Percentiles rank a stretch among this genome's conserved stretches.
These are phyloP conservation scores for Backusella tarrabulga DNA, from an alignment of 192 early-diverging fungal genomes.

Conservation along the genomic window DNA sequence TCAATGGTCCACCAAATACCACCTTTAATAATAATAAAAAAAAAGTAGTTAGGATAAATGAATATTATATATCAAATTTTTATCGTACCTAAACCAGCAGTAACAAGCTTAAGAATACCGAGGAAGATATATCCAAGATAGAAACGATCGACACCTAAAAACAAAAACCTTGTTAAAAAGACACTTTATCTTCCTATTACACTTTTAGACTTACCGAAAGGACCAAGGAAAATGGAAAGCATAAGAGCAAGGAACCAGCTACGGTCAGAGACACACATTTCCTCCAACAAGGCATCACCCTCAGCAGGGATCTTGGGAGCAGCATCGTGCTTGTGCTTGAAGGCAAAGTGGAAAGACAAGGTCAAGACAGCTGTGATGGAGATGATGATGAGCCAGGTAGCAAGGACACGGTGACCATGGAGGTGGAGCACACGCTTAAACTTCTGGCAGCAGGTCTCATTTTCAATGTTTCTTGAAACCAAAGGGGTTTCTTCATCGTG, in stretches of 20 bases:
- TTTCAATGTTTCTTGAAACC: constrained; percentile 5
- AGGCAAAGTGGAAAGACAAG: constrained; percentile 25
- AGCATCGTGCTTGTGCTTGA: constrained; percentile 6
- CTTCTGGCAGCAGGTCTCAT: constrained; percentile 17
- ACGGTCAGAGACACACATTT: constrained; percentile 43
- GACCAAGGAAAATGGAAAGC: constrained; percentile 52
- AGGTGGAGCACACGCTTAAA: constrained; percentile 24
- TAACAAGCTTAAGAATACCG: constrained; percentile 42
- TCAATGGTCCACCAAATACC: constrained; percentile 51
- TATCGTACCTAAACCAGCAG: constrained; percentile 36
- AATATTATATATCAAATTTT: no score
- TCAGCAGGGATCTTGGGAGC: background rate
- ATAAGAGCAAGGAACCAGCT: constrained; percentile 47
- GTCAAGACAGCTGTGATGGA: constrained; percentile 23
- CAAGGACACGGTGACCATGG: constrained; percentile 29
- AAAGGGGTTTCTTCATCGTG: constrained; percentile 34
- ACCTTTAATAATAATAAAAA: background rate
- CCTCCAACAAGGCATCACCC: constrained; percentile 1
- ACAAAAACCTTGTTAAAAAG: background rate
- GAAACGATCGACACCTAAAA: constrained; percentile 48
- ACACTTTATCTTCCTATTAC: background rate
- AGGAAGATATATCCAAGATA: constrained; percentile 51
- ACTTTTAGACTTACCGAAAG: constrained; percentile 37
- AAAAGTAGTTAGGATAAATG: no score
- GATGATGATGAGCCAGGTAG: constrained; percentile 28